Base-by-base conservation (phyloP, 1,139 yeast species). In the Pichia sp. region DNA sequence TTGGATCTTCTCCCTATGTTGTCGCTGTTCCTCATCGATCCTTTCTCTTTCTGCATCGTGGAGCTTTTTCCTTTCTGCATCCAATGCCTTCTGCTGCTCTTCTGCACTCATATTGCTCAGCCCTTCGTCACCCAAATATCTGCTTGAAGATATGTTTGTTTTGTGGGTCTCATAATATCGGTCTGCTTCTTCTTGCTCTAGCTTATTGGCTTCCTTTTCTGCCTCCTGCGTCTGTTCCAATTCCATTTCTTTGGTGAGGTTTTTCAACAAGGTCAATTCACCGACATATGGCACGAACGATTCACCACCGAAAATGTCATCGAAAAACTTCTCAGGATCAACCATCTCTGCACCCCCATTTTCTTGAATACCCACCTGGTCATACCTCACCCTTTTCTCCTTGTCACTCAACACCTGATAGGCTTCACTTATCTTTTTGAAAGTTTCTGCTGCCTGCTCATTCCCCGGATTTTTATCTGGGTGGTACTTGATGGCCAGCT, bases 381-480 rank as follows among this genome's bases (percentile, higher is more conserved):
- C 97, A 67, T 91, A 91, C 60, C 85, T 85, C 36, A 80, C 75
- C 60, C 97, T 78, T 54, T 89, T 74, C 20, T 78, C 77, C 6
- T 83, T 84, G 67, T 90, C 95, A 59, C 91, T 83, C 61, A 92
- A 74, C 0, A 92, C 96, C 68, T 87, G 95, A 66, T 87, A 87
- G 1, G 95, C 95, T 67, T 87, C 91, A 36, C 85, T 84, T n/a
- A 84, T 80, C 59, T 77, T 79, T 63, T 81, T 68, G 52, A 70
- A 70, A 17, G 67, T 61, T 49, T 81, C 79, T 29, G 92, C 90
- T 8, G 97, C 97, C 47, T 75, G 74, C 9, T 93, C 95, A 64
- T 86, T 87, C 64, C 86, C 83, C 14, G 97, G 98, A 66, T 93
- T 91, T 75, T 93, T 95, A 71, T 93, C 99, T 1, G 99, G 99